Evolutionary conservation across 2,329 filamentous ascomycete species (phyloP).

Genomic region (Talaromyces sp.): DNA sequence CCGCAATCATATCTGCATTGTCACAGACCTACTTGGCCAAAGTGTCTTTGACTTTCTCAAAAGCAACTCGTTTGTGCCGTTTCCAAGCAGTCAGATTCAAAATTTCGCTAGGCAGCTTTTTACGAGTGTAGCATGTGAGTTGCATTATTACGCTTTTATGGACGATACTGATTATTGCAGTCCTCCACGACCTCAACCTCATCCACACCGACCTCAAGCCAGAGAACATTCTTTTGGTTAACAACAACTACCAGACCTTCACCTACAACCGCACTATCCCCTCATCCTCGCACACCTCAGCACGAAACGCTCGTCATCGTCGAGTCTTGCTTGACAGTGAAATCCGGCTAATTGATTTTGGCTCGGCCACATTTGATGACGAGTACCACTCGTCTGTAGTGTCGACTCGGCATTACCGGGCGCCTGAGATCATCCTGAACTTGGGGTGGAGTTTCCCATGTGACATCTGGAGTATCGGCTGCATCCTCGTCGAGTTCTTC

Average conservation of each 20-base stretch:
- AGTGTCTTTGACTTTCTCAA: slow-evolving; percentile 99
- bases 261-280: slow-evolving; percentile 65
- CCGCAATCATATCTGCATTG: slow-evolving; percentile 89
- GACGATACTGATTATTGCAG: slow-evolving; percentile 43
- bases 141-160: background rate
- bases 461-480: slow-evolving; percentile 66
- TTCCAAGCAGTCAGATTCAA: slow-evolving; percentile 97
- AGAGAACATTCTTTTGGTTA: slow-evolving; percentile 63
- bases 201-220: slow-evolving; percentile 81
- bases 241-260: slow-evolving; percentile 62
- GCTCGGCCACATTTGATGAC: slow-evolving; percentile 63
- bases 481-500: slow-evolving; percentile 64
- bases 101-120: slow-evolving; percentile 92
- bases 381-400: slow-evolving; percentile 66
- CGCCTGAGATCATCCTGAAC: slow-evolving; percentile 63
- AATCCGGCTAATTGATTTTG: slow-evolving; percentile 64
- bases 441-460: slow-evolving; percentile 65
- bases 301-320: slow-evolving; percentile 55
- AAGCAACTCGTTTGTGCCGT: slow-evolving; percentile 89
- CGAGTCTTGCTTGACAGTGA: slow-evolving; percentile 61
- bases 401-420: slow-evolving; percentile 61
- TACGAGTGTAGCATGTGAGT: slow-evolving; percentile 95
- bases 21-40: slow-evolving; percentile 74
- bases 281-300: slow-evolving; percentile 56
- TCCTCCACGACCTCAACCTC: slow-evolving; percentile 92